A percentile compares a stretch with the other conserved stretches of the same genome.
Conservation (phyloP, 2,329 filamentous ascomycete genomes). For the Teratosphaeria nubilosa region DNA sequence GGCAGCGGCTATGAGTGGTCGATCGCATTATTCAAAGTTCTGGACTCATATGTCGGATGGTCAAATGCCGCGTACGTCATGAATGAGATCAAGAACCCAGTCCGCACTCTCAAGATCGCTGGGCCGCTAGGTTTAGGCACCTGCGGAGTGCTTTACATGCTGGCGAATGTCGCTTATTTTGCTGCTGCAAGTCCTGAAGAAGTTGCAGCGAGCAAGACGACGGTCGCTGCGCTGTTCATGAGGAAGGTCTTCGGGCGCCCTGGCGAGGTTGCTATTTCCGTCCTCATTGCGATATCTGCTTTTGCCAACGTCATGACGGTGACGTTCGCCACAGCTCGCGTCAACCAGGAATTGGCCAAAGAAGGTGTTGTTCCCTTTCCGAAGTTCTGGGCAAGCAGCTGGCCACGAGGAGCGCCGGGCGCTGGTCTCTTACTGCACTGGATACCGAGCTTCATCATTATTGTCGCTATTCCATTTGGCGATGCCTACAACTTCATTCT, state of each 20-base stretch:
- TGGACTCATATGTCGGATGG: slow-evolving; percentile 61
- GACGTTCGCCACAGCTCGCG: slow-evolving; percentile 57
- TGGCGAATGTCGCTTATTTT: slow-evolving; percentile 57
- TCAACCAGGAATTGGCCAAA: slow-evolving; percentile 56
- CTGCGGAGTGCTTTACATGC: slow-evolving; percentile 54
- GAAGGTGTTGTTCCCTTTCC: slow-evolving; percentile 58
- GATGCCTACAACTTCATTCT: slow-evolving; percentile 53
- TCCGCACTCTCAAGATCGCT: slow-evolving; percentile 55
- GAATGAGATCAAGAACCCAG: slow-evolving; percentile 56
- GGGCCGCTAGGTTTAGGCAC: slow-evolving; percentile 50
- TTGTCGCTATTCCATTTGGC: slow-evolving; percentile 56
- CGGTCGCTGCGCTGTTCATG: slow-evolving; percentile 50
- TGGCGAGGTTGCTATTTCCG: slow-evolving; percentile 51
- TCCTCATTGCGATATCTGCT: slow-evolving; percentile 58
- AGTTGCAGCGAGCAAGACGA: slow-evolving; percentile 43
- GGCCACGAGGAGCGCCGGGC: slow-evolving; percentile 53
- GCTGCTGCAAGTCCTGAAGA: slow-evolving; percentile 49
- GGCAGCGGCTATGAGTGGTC: slow-evolving; percentile 57
- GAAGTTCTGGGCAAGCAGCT: slow-evolving; percentile 52
- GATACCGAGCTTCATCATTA: slow-evolving; percentile 54
- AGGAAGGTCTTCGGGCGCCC: slow-evolving; percentile 42
- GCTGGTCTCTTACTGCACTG: slow-evolving; percentile 55
- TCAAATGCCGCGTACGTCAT: slow-evolving; percentile 56
- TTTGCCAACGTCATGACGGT: slow-evolving; percentile 59
- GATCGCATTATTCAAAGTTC: slow-evolving; percentile 62